Evolutionary conservation across 257 asterid genomes (phyloP), one percentile per base, ranked within the genome.

Genomic region (Marsdenia floribunda): DNA sequence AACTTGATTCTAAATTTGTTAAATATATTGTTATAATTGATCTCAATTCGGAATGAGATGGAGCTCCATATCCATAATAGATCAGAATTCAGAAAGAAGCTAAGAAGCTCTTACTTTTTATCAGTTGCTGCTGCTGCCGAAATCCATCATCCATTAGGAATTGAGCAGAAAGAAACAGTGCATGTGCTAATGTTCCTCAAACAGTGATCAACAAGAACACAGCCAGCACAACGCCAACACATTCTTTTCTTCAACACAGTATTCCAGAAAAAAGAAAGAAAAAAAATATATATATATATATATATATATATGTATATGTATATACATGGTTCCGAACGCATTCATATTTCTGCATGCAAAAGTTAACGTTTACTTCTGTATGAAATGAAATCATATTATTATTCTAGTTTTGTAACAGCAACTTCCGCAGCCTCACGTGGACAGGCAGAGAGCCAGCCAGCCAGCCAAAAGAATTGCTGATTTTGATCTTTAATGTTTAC

Each of bases 111-210:
- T 50, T 49, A 7, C 61, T n/a, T 16, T 79, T 11, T 44, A 6
- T 10, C 49, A 6, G 42, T 5, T 38, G 42, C 42, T 38, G 42
- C 42, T 79, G 72, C 37, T 33, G 26, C 47, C n/a, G 11, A 65
- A 64, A 46, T 29, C 33, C 33, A 29, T 50, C 60, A 53, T 26
- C 58, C 54, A 40, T 38, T 49, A 26, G 16, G 68, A 53, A 59
- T 59, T 60, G 4, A 46, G 53, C 44, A 33, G 19, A 0, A 52
- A 52, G 29, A 47, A 70, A 69, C 73, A 78, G 26, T 73, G 37
- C 82, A 78, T 78, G 78, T 78, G 82, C 67, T 29, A 49, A 74
- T 75, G 83, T 75, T 46, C 74, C 77, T 70, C 10, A 14, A 21
- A 74, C 46, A 0, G 2, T 69, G 8, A 70, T 68, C 74, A 79